Conservation (phyloP, 768 basidiomycete species). For the Termitomyces sp. region DNA sequence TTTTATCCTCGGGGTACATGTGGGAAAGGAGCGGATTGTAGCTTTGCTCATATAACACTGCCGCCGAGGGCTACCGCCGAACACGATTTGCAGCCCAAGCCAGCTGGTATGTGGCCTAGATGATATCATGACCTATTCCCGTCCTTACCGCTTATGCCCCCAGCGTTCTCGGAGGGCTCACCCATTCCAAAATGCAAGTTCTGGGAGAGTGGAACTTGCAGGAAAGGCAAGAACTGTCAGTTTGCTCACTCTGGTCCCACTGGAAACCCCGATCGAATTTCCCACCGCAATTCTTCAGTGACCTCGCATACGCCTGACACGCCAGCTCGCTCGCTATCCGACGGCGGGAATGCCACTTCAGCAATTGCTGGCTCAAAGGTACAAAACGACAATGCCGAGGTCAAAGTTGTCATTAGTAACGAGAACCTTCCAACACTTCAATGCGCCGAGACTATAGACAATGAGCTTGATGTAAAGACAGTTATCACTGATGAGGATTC, state of each 20-base stretch:
- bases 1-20: slow-evolving; percentile 14
- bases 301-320: neutral
- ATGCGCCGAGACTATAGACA: neutral
- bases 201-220: slow-evolving; percentile 8
- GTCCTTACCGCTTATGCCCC: neutral
- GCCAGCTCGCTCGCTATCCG: neutral
- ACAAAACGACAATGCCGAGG: neutral
- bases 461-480: neutral
- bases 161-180: neutral
- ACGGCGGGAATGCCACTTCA: neutral
- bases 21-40: slow-evolving; percentile 11
- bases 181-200: slow-evolving; percentile 3
- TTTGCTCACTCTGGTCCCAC: slow-evolving; percentile 4
- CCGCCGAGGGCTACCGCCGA: neutral
- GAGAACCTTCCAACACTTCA: neutral
- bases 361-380: neutral
- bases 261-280: neutral
- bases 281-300: neutral
- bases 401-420: neutral
- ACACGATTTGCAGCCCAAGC: neutral
- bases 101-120: neutral
- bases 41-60: slow-evolving; percentile 8
- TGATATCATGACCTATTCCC: neutral
- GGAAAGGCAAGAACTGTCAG: slow-evolving; percentile 5
- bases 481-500: neutral